Evolutionary conservation across 2,329 filamentous ascomycete species (phyloP), one percentile per base, ranked within the genome.

Genomic region (Neocucurbitaria cava): DNA sequence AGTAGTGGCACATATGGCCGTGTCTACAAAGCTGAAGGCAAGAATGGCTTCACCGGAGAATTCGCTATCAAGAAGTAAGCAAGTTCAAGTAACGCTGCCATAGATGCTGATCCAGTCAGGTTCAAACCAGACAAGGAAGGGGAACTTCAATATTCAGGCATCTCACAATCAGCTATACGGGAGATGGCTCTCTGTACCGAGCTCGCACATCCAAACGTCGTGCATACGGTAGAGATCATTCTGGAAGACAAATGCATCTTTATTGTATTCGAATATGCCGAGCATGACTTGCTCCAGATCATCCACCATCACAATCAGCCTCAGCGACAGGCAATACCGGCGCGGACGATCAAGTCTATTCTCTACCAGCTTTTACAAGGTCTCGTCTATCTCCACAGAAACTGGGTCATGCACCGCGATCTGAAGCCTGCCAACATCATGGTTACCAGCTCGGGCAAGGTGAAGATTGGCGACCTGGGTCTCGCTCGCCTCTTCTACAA

Each of bases 101-200:
- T 38, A 23, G 21, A 31, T 58, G 49, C 64, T 72, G 54, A 72
- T 42, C 24, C 7, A 17, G 0, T 17, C 56, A 87, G 85, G 62
- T 89, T 97, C 85, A 97, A 97, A 81, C 93, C 93, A 7, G 95
- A 99, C 77, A 99, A 98, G 79, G 95, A 99, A 78, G 95, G 95
- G 52, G 95, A 99, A 76, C 86, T 97, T 42, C 90, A 96, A 68
- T 99, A 99, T 77, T 98, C 95, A 0, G 95, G 95, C 58, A 96
- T 99, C 62, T 98, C 95, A 0, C 95, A 99, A 76, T 97, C 93
- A 13, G 95, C 95, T 4, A 91, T 97, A 62, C 91, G 95, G 48
- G 95, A 99, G 77, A 99, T 99, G 92, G 92, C 94, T 15, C 82
- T 99, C 0, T 99, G 95, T 78, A 95, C 91, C 33, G 95, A 99